These are phyloP conservation scores for Seiridium unicorne DNA, from an alignment of 2,329 filamentous ascomycete species.

Conservation along the genomic window DNA sequence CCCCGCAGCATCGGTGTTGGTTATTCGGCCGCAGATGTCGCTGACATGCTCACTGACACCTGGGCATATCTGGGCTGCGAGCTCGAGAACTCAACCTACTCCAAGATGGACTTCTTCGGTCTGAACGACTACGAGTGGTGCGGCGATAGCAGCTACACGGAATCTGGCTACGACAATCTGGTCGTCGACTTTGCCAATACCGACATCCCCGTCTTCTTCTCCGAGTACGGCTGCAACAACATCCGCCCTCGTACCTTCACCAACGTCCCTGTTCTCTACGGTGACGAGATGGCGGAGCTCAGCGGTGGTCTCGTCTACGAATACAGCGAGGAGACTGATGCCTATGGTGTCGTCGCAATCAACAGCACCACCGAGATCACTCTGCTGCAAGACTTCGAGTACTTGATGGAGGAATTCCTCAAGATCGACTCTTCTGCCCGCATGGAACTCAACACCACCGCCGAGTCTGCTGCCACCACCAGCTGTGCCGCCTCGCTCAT, in stretches of 20 bases:
- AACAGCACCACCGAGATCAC: conserved; percentile 44
- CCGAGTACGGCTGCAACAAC: conserved; percentile 73
- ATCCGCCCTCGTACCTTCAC: conserved; percentile 66
- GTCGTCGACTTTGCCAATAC: conserved; percentile 61
- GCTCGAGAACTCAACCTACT: conserved; percentile 54
- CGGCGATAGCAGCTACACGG: conserved; percentile 58
- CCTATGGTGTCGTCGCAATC: conserved; percentile 61
- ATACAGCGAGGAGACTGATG: conserved; percentile 66
- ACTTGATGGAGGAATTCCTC: conserved; percentile 4
- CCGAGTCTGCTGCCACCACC: conserved; percentile 47
- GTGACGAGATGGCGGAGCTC: conserved; percentile 53
- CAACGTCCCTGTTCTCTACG: conserved; percentile 70
- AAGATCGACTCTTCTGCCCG: conserved; percentile 46
- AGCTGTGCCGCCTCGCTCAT: conserved; percentile 66
- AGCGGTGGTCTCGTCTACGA: conserved; percentile 77
- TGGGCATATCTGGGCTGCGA: conserved; percentile 72
- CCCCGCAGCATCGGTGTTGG: conserved; percentile 69
- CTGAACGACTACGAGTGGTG: conserved; percentile 75
- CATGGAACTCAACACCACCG: conserved; percentile 60
- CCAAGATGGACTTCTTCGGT: conserved; percentile 63
- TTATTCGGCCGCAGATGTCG: conserved; percentile 76
- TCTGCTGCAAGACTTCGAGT: conserved; percentile 4
- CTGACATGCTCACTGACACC: conserved; percentile 65
- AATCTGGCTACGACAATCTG: conserved; percentile 58
- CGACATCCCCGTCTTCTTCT: conserved; percentile 74